A percentile compares a stretch with the other conserved stretches of the same genome.
phyloP scores from a whole-genome alignment of 176 grass and related monocot species.

The Zizania latifolia region DNA sequence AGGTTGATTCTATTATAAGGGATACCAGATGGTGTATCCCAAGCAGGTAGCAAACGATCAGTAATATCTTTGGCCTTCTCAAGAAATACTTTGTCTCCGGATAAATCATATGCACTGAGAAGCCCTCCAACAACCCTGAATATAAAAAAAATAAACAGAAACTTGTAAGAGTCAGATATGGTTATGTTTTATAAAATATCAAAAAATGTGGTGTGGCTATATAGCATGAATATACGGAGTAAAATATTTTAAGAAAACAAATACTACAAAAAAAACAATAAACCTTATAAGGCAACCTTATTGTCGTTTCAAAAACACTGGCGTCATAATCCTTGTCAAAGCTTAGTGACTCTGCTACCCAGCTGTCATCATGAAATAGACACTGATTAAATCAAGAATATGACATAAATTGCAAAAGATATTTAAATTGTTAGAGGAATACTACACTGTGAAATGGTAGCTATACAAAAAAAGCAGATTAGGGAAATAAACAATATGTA shows the following conservation, averaged over 20 bases:
- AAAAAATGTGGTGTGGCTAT: background rate
- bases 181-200: no score
- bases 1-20: conserved; percentile 95
- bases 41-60: conserved; percentile 91
- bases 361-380: conserved; percentile 57
- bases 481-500: background rate
- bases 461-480: conserved; percentile 15
- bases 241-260: conserved; percentile 24
- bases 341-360: conserved; percentile 84
- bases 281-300: conserved; percentile 99
- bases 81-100: conserved; percentile 88
- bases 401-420: conserved; percentile 24
- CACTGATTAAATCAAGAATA: conserved; percentile 21
- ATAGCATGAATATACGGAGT: conserved; percentile 5
- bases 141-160: conserved; percentile 30
- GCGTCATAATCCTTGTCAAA: conserved; percentile 96
- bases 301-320: conserved; percentile 99
- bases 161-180: conserved; percentile 31
- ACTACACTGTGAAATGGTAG: background rate
- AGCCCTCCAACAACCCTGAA: conserved; percentile 95
- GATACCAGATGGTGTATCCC: conserved; percentile 94
- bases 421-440: conserved; percentile 1
- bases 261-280: conserved; percentile 55
- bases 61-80: conserved; percentile 95
- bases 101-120: conserved; percentile 88